Conservation (phyloP, 164 flowering plant species). For the Houttuynia cordata region DNA sequence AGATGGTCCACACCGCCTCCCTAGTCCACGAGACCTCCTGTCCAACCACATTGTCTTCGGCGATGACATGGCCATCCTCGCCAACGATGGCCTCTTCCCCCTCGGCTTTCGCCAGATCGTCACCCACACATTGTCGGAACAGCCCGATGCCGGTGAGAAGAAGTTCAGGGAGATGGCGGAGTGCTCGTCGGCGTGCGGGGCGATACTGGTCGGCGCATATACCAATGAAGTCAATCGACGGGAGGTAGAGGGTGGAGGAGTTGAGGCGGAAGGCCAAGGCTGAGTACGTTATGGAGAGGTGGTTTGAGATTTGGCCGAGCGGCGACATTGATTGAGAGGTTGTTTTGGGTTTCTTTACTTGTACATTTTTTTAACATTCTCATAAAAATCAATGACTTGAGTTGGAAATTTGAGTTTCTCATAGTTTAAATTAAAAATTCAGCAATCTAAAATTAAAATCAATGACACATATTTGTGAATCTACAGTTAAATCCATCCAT, state of each 20-base stretch:
- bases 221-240: conserved; percentile 61
- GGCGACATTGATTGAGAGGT: not conserved
- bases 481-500: too few relatives aligned
- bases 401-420: too few relatives aligned
- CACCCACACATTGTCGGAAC: conserved; percentile 48
- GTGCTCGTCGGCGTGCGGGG: conserved; percentile 94
- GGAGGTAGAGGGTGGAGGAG: conserved; percentile 59
- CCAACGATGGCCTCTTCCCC: conserved; percentile 93
- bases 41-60: conserved; percentile 79
- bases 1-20: conserved; percentile 90
- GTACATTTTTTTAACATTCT: too few relatives aligned
- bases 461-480: too few relatives aligned
- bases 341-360: too few relatives aligned
- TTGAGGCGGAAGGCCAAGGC: conserved; percentile 50
- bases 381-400: too few relatives aligned
- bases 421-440: too few relatives aligned
- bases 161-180: conserved; percentile 83
- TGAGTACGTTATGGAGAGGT: conserved; percentile 73
- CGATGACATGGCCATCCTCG: conserved; percentile 85
- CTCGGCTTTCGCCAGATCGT: conserved; percentile 87
- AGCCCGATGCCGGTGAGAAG: conserved; percentile 51
- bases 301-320: conserved; percentile 34
- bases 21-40: conserved; percentile 82
- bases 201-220: conserved; percentile 59
- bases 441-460: too few relatives aligned